Base-by-base conservation (phyloP, 768 basidiomycete species). In the Leccinum pellstonianum region DNA sequence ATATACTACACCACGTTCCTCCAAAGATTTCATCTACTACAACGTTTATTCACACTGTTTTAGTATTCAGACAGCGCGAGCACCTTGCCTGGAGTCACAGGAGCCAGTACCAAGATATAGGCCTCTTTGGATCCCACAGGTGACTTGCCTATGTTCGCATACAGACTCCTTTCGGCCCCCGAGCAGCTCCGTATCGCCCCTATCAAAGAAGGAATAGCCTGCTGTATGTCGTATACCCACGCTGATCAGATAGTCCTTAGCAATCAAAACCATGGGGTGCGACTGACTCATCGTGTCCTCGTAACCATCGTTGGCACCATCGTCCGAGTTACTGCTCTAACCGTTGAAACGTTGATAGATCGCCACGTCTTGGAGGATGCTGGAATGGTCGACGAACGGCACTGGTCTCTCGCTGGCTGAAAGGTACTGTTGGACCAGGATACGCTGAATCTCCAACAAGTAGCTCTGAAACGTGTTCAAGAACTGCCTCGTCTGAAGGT, bases 401-500 rank as follows among this genome's bases (percentile, higher is more conserved):
- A 83, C 87, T 4, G 82, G 86, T 21, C 84, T 84, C 70, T 92
- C 91, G 74, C 97, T 98, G 31, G 93, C 93, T 3, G 88, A 84
- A 31, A 85, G 77, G 72, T 96, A 87, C 9, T 94, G 79, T 49
- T 88, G 86, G 33, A 95, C 81, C 27, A 98, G 81, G 62, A 94
- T 79, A 7, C 86, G 80, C 72, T 95, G 90, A 25, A 95, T 82
- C 58, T 98, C 95, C 23, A 81, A 66, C 21, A 98, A 77, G 72
- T 95, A 97, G 1, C 86, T 81, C 66, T 87, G 80, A 7, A 99
- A 80, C 2, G 93, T 95, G 62, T 95, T 87, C 25, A 97, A 77
- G 80, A 93, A 93, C 15, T 95, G 83, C 15, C 87, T 82, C 0
- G 96, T 98, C 75, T 98, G 96, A 6, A 97, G 79, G 72, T 99